Base-by-base conservation (phyloP, 495 filamentous ascomycete species). In the Bacidia rubella region DNA sequence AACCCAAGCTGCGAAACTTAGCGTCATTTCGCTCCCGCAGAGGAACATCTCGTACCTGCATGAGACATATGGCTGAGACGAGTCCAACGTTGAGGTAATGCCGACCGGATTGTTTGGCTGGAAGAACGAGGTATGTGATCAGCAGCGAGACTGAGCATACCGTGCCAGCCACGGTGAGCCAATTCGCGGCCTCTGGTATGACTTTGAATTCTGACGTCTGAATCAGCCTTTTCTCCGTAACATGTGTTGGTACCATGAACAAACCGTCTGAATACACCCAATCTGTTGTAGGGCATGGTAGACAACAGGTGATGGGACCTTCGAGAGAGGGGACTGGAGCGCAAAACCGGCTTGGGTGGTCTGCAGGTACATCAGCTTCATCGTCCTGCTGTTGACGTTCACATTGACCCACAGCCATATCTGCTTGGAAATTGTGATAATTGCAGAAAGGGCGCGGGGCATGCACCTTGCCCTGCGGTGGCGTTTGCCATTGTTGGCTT, bases 1-100 rank as follows among this genome's bases (percentile, higher is more conserved):
- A 98, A 95, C 2, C 85, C 90, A 48, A 88, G 66, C 85, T 79
- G 54, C 2, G 11, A 25, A n/a, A 70, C 51, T 69, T 40, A 72
- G 65, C 51, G 47, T 40, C 41, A 20, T 44, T 21, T 48, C 20
- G 0, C n/a, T 39, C 70, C 59, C 64, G 62, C 38, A 15, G 5
- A 49, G 19, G 2, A 10, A 17, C 23, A 57, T 51, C 54, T 62
- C 82, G 66, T 70, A 90, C 86, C 65, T 86, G 79, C 75, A 96
- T 83, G 49, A 87, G 73, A 47, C 82, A 70, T 29, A 86, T 76
- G 5, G 77, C 85, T 51, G 85, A 64, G 0, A 87, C 81, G 52
- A 96, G 74, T 63, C 86, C 87, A 47, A 95, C 82, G 61, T 85
- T 95, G 43, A 97, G 67, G 60, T 97, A 97, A 63, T 97, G 92